Percentiles rank a stretch among this genome's conserved stretches.
phyloP scores from a whole-genome alignment of 441 rosid genomes.

The Sinapis alba region DNA sequence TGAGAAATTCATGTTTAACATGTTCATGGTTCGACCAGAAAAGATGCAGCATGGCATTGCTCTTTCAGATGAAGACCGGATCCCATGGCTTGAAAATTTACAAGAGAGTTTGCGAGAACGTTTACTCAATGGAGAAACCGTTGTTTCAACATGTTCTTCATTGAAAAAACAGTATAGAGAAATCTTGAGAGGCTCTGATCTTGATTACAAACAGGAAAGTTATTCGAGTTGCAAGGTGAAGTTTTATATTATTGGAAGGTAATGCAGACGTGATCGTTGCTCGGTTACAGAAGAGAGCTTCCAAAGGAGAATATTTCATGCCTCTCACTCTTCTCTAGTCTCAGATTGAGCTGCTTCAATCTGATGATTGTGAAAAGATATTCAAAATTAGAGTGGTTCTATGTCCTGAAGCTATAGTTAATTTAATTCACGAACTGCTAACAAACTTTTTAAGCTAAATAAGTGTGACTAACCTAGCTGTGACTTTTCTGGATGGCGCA shows the following conservation, averaged over 20 bases:
- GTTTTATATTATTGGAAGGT: constrained; percentile 67
- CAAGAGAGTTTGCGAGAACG: constrained; percentile 46
- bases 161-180: constrained; percentile 67
- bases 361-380: constrained; percentile 56
- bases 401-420: constrained; percentile 43
- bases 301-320: constrained; percentile 80
- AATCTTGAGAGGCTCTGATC: constrained; percentile 68
- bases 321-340: constrained; percentile 72
- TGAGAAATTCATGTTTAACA: not conserved
- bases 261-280: constrained; percentile 53
- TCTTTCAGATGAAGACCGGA: constrained; percentile 65
- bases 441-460: not conserved
- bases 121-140: constrained; percentile 43
- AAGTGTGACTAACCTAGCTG: too few species aligned
- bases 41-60: constrained; percentile 74
- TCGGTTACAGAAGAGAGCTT: constrained; percentile 59
- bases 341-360: constrained; percentile 71
- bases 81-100: constrained; percentile 70
- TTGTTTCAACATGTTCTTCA: constrained; percentile 74
- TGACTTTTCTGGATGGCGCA: too few species aligned
- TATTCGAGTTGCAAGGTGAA: constrained; percentile 43
- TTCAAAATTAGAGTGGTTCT: constrained; percentile 52
- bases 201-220: constrained; percentile 48
- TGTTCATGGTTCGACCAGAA: constrained; percentile 38
- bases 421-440: constrained; percentile 25